phyloP scores from a whole-genome alignment of 2,329 filamentous ascomycete genomes.

The Nothomitra cinnamomea region DNA sequence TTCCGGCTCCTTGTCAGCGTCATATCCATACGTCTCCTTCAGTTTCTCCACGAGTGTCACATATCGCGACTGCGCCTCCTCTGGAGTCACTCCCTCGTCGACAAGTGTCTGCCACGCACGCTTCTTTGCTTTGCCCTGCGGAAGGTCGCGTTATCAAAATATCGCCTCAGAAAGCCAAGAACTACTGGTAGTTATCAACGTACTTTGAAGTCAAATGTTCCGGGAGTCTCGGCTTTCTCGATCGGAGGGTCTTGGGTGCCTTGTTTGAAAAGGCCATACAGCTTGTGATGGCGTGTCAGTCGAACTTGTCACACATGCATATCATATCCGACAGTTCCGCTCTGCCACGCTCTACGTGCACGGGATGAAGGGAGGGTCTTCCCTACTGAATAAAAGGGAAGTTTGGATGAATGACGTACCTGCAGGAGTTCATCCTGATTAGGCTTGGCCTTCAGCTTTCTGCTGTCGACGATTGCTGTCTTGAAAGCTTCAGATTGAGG shows the following conservation, averaged over 20 bases:
- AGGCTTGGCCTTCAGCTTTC: constrained; percentile 50
- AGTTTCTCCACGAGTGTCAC: constrained; percentile 53
- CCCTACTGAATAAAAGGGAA: constrained; percentile 8
- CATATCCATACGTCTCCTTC: constrained; percentile 52
- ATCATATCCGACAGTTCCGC: no score
- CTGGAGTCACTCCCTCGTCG: constrained; percentile 42
- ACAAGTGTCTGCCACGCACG: constrained; percentile 56
- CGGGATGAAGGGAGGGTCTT: not conserved
- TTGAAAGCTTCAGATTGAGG: constrained; percentile 28
- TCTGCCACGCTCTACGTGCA: no score
- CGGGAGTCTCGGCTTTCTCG: constrained; percentile 31
- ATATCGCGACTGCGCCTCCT: constrained; percentile 61
- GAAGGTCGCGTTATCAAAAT: not conserved
- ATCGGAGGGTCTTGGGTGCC: constrained; percentile 22
- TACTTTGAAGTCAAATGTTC: constrained; percentile 57
- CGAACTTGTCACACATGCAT: not conserved
- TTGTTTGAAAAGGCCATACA: constrained; percentile 32
- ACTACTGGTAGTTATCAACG: constrained; percentile 10
- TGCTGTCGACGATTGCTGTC: constrained; percentile 43
- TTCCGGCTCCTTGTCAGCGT: constrained; percentile 46
- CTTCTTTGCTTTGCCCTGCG: constrained; percentile 64
- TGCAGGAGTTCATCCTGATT: constrained; percentile 46
- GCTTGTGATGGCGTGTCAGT: constrained; percentile 22
- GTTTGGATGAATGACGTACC: constrained; percentile 17
- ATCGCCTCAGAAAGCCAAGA: not conserved